Evolutionary conservation across 495 filamentous ascomycete species (phyloP).

Genomic region (Aspergillus nanangensis): DNA sequence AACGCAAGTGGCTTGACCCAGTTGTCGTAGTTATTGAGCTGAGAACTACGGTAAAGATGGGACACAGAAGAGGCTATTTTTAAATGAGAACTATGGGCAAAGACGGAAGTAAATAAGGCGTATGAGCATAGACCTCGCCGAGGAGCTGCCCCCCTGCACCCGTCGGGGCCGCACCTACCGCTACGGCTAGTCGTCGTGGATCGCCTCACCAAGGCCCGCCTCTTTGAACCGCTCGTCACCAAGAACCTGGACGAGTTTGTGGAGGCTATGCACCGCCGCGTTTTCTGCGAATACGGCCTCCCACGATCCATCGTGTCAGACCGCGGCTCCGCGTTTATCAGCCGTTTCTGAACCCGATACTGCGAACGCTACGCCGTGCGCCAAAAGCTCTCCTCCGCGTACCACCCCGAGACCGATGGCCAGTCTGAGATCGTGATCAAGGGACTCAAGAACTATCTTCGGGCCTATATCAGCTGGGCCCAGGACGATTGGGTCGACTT

Average conservation of each 20-base stretch:
- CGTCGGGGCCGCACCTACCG: not conserved
- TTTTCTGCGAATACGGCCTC: not conserved
- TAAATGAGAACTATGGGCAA: too few species aligned
- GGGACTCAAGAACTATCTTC: conserved; percentile 17
- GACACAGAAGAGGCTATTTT: too few species aligned
- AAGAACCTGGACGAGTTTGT: not conserved
- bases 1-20: too few species aligned
- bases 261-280: not conserved
- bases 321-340: conserved; percentile 7
- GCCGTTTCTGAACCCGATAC: conserved; percentile 4
- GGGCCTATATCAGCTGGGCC: too few species aligned
- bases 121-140: too few species aligned
- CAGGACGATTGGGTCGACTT: too few species aligned
- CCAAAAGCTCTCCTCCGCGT: conserved; percentile 16
- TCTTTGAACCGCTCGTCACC: not conserved
- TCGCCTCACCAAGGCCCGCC: not conserved
- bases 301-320: not conserved
- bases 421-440: conserved; percentile 23
- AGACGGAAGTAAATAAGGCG: too few species aligned
- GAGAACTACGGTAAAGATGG: too few species aligned
- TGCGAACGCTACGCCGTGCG: conserved; percentile 2
- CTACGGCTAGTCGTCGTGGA: not conserved
- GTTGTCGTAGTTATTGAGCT: too few species aligned
- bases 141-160: not conserved
- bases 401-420: conserved; percentile 24